Conservation (phyloP, 192 early-diverging fungal species). For the Coemansia sp. region DNA sequence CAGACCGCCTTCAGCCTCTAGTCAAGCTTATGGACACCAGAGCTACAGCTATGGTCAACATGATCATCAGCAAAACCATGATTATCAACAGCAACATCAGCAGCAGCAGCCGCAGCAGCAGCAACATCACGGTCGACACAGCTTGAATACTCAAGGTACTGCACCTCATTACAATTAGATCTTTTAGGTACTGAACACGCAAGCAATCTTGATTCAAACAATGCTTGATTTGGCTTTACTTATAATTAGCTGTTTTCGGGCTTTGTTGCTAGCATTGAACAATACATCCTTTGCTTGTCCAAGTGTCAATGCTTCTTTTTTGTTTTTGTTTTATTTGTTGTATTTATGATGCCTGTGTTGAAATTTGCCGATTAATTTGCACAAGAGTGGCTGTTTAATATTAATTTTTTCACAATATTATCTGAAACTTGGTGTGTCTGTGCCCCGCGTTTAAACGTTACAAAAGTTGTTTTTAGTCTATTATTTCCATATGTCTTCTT, state of each 20-base stretch:
- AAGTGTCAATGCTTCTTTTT: background rate
- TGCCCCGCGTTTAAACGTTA: background rate
- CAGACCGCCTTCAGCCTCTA: background rate
- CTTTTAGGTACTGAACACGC: background rate
- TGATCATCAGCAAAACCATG: background rate
- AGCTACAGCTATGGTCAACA: background rate
- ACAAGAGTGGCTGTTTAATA: background rate
- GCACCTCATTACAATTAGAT: conserved; percentile 2
- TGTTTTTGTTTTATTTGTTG: background rate
- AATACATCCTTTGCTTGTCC: background rate
- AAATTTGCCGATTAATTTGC: background rate
- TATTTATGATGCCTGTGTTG: background rate
- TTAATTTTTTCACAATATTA: too few species aligned
- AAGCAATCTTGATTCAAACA: background rate
- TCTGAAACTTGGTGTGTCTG: background rate
- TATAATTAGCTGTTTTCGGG: background rate
- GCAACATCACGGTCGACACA: background rate
- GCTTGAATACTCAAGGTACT: conserved; percentile 10
- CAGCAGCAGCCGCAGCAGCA: background rate
- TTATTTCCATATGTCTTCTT: background rate
- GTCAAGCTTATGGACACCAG: background rate
- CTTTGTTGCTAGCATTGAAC: background rate
- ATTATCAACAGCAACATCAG: background rate
- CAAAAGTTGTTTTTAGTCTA: background rate
- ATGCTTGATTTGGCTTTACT: background rate